These are phyloP conservation scores for Helianthus annuus DNA, from an alignment of 129 eudicot genomes.

Conservation along the genomic window HanXRQr2.0-SUNRISE NC_035446.2:111974479-111974978, in stretches of 20 bases:
- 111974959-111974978: too few relatives aligned
- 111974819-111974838: too few relatives aligned
- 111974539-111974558: neutral
- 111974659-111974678: slow-evolving; percentile 1
- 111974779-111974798: too few relatives aligned
- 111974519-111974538: slow-evolving; percentile 29
- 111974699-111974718: neutral
- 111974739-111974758: neutral
- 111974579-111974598: slow-evolving; percentile 15
- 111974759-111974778: too few relatives aligned
- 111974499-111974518: slow-evolving; percentile 34
- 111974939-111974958: too few relatives aligned
- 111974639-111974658: neutral
- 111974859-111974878: too few relatives aligned
- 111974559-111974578: slow-evolving; percentile 21
- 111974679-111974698: neutral
- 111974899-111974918: too few relatives aligned
- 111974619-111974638: neutral
- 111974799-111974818: too few relatives aligned
- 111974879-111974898: too few relatives aligned
- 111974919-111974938: too few relatives aligned
- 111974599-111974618: slow-evolving; percentile 32
- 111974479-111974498: slow-evolving; percentile 29
- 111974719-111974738: neutral
- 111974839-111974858: too few relatives aligned